Evolutionary conservation across 371 early-diverging fungal species (phyloP), one percentile per base, ranked within the genome.

Genomic region (Cokeromyces recurvatus): DNA sequence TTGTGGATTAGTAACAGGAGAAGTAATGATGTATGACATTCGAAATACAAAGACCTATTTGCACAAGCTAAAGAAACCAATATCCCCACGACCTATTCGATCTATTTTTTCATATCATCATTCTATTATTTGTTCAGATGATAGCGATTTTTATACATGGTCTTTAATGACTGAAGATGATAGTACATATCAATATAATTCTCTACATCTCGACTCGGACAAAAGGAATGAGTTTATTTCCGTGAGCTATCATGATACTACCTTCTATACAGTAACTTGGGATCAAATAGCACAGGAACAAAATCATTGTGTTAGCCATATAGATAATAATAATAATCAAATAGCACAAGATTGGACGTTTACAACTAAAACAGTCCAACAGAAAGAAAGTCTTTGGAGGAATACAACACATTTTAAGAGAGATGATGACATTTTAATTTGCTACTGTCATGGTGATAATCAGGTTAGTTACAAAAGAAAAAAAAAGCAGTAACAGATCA

Each of bases 1-100:
- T 16, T 74, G 74, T 53, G 74, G 74, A 6, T 19, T 64, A 3
- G 49, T 48, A 2, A 61, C 56, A 17, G 57, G 60, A 16, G 51
- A 55, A 4, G 32, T 69, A 2, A 42, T 58, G 35, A 36, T 74
- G 0, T 74, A 48, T 47, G 74, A 74, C 29, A 53, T 59, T 11
- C 58, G 74, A 9, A 67, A 69, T 24, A 69, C 70, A 3, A 67
- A 53, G 24, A 14, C n/a, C 3, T 37, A 37, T 29, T 5, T 54
- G 2, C 32, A 43, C 12, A 38, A 37, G 35, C 31, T 54, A 4
- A 43, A 32, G 2, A 24, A 40, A 23, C 32, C 47, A 19, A 21
- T 11, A 0, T 34, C n/a, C 9, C 23, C 20, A 20, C 16, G 23
- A 0, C 55, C 59, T 6, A 42, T 59, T 32, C 46, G 35, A 29